phyloP scores from a whole-genome alignment of 2,329 filamentous ascomycete genomes.

The Massarina eburnea region DNA sequence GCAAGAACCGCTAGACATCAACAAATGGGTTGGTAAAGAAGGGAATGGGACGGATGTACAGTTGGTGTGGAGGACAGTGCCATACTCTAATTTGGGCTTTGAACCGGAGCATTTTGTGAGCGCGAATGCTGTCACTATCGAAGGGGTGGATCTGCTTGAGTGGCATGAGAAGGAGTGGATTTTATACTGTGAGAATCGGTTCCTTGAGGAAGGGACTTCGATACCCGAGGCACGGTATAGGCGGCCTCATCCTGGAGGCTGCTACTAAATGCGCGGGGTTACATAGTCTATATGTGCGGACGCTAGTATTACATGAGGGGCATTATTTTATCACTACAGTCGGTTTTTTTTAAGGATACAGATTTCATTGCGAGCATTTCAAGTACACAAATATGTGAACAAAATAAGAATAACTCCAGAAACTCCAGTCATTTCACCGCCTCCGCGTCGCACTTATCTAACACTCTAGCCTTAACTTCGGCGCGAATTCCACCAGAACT shows the following conservation, averaged over 20 bases:
- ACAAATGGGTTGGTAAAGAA: conserved; percentile 19
- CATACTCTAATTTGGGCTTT: conserved; percentile 7
- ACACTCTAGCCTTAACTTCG: no score
- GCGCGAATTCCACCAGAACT: no score
- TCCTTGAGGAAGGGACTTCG: conserved; percentile 1
- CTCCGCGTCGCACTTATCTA: no score
- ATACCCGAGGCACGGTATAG: not conserved
- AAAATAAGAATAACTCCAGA: no score
- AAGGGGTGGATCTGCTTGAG: conserved; percentile 31
- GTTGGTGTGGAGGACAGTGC: conserved; percentile 27
- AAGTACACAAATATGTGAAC: no score
- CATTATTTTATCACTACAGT: no score
- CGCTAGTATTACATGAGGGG: no score
- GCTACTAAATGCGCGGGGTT: not conserved
- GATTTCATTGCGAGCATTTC: no score
- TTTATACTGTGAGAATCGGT: conserved; percentile 27
- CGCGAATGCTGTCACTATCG: conserved; percentile 37
- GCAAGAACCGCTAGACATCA: conserved; percentile 21
- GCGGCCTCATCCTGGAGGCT: conserved; percentile 8
- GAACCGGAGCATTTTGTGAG: conserved; percentile 30
- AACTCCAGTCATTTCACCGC: no score
- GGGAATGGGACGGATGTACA: conserved; percentile 13
- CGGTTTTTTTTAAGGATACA: no score
- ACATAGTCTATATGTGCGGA: no score
- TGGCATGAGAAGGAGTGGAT: conserved; percentile 41